phyloP scores from a whole-genome alignment of 2,329 filamentous ascomycete genomes.

The Aspergillus novoparasiticus region DNA sequence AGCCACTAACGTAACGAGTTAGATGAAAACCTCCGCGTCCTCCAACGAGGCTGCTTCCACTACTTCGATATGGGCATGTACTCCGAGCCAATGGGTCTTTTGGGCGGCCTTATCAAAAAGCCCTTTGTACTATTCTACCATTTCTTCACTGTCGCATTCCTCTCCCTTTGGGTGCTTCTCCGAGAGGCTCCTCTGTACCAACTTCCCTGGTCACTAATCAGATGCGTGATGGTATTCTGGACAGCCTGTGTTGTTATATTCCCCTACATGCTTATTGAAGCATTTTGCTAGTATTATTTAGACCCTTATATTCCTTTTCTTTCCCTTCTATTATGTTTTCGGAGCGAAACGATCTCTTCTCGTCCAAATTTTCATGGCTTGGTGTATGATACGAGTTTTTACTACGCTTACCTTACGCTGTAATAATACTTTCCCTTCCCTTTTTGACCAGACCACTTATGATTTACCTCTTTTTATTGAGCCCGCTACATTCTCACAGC shows the following conservation, averaged over 20 bases:
- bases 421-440: background rate
- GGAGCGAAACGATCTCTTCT: constrained; percentile 1
- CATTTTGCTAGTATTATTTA: constrained; percentile 42
- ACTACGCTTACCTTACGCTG: background rate
- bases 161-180: constrained; percentile 75
- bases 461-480: background rate
- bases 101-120: constrained; percentile 77
- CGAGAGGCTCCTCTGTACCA: constrained; percentile 55
- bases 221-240: constrained; percentile 72
- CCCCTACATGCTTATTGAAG: constrained; percentile 75
- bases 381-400: constrained; percentile 4
- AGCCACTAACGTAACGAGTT: constrained; percentile 10
- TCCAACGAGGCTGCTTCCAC: constrained; percentile 87
- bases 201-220: constrained; percentile 66
- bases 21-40: constrained; percentile 71
- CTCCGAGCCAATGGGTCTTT: constrained; percentile 76
- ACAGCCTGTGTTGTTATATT: constrained; percentile 81
- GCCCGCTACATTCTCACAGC: background rate
- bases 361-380: background rate
- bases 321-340: background rate
- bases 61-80: constrained; percentile 82
- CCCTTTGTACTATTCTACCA: constrained; percentile 83
- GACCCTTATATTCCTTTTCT: background rate
- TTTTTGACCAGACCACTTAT: background rate
- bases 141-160: constrained; percentile 91